Evolutionary conservation across 768 basidiomycete species (phyloP).

Genomic region (Tubosaeta sp.): DNA sequence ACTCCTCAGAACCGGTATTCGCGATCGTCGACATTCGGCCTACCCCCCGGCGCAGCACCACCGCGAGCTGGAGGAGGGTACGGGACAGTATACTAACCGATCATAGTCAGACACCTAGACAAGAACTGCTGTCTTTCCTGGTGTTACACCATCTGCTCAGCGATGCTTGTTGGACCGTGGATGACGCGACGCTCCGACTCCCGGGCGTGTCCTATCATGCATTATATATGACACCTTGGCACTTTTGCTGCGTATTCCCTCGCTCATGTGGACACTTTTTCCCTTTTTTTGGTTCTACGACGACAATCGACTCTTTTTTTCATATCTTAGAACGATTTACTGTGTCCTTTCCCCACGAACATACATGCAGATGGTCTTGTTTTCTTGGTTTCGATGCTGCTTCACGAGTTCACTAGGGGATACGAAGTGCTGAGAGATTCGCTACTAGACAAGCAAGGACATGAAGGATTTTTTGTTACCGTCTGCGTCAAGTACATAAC

Average conservation of each 20-base stretch:
- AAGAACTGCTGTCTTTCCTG: slow-evolving; percentile 1
- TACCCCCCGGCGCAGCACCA: slow-evolving; percentile 76
- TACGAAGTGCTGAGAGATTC: neutral
- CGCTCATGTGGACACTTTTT: slow-evolving; percentile 7
- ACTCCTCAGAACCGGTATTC: slow-evolving; percentile 69
- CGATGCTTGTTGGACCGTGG: slow-evolving; percentile 9
- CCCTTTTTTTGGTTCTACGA: neutral
- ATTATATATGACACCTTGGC: slow-evolving; percentile 9
- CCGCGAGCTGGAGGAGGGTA: slow-evolving; percentile 39
- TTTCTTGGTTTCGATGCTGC: neutral
- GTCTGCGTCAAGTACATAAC: too few relatives aligned
- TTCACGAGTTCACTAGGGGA: neutral
- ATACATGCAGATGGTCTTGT: neutral
- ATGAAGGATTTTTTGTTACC: too few relatives aligned
- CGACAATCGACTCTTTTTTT: neutral
- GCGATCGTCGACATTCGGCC: slow-evolving; percentile 48
- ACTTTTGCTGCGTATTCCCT: slow-evolving; percentile 3
- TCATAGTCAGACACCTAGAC: slow-evolving; percentile 2
- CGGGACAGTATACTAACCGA: slow-evolving; percentile 11
- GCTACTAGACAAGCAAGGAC: too few relatives aligned
- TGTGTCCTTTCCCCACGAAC: neutral
- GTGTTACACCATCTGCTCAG: slow-evolving; percentile 1
- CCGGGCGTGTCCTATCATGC: neutral
- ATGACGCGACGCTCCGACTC: slow-evolving; percentile 1
- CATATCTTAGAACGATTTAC: slow-evolving; percentile 9